Percentiles rank a stretch among this genome's conserved stretches.
phyloP scores from a whole-genome alignment of 352 stramenopile species.

The Phytopythium chamaehyphon region DNA sequence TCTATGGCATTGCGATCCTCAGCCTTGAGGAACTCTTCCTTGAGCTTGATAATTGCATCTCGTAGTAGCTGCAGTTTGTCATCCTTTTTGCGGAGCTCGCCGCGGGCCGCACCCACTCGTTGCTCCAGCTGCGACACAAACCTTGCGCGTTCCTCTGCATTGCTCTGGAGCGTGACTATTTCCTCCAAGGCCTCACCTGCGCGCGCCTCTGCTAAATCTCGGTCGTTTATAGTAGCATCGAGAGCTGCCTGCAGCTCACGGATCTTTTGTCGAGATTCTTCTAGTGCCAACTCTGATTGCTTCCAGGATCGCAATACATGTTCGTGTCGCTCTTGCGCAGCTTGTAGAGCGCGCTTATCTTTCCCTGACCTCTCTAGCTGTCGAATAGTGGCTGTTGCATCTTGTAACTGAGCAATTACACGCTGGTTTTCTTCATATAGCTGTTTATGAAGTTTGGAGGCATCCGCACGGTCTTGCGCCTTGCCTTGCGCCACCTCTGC shows the following conservation, averaged over 20 bases:
- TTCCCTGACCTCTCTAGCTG: conserved; percentile 55
- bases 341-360: conserved; percentile 52
- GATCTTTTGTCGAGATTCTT: conserved; percentile 37
- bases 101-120: conserved; percentile 35
- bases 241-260: conserved; percentile 58
- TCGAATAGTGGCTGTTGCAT: conserved; percentile 63
- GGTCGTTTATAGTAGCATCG: conserved; percentile 50
- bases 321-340: conserved; percentile 60
- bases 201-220: conserved; percentile 68
- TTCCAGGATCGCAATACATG: conserved; percentile 73
- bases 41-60: conserved; percentile 82
- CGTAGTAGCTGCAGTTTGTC: conserved; percentile 64
- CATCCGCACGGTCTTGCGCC: conserved; percentile 49
- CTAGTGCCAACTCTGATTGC: conserved; percentile 52
- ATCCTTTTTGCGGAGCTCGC: conserved; percentile 46
- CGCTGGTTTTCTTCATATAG: conserved; percentile 77
- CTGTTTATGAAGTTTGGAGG: conserved; percentile 54
- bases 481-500: conserved; percentile 43
- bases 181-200: conserved; percentile 81
- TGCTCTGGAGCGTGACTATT: conserved; percentile 61
- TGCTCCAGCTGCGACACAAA: conserved; percentile 39
- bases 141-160: conserved; percentile 26
- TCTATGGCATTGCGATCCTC: conserved; percentile 79
- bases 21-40: conserved; percentile 86
- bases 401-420: conserved; percentile 67